Base-by-base conservation (phyloP, 1,284 basidiomycete genomes). In the Ganoderma lucidum region DNA sequence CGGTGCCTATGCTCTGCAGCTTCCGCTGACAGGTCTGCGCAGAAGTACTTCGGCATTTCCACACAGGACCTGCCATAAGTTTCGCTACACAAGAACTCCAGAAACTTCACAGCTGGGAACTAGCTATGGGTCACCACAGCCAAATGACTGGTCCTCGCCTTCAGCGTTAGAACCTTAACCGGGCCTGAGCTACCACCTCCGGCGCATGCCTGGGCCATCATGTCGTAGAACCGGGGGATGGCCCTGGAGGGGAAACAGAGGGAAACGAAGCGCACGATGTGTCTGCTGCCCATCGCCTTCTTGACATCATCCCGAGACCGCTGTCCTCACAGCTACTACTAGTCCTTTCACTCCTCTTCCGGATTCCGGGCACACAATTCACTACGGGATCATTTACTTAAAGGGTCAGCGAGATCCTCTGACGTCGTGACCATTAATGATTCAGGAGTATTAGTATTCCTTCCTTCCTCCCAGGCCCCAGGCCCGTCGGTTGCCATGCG, bases 231-330 rank as follows among this genome's bases (percentile, higher is more conserved):
- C 35, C 23, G 32, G 6, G 32, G 8, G 12, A 60, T 56, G n/a
- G 64, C 23, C 64, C 64, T 23, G 23, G 23, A 23, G 23, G 23
- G 1, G 23, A 23, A 23, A 10, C 8, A 42, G 44, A 39, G 28
- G 30, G 30, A 9, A 35, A 30, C 6, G 45, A 55, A 30, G 64
- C 15, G 15, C 17, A 10, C 48, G 37, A 30, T 8, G 48, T 15
- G 14, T 53, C 62, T 35, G 19, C 65, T 42, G 53, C 39, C 59
- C 65, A 66, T 66, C 65, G 51, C 35, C 39, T 63, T 63, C 66
- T 35, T 67, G 55, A 63, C 56, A 45, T 59, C 56, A 58, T 56
- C 53, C 32, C 28, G 53, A 55, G 53, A 55, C 14, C 28, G 14
- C 1, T 55, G 5, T 30, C 30, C 53, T 55, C 12, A 55, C 2